Evolutionary conservation across 371 early-diverging fungal genomes (phyloP), one percentile per base, ranked within the genome.

Genomic region (Mucor piriformis): DNA sequence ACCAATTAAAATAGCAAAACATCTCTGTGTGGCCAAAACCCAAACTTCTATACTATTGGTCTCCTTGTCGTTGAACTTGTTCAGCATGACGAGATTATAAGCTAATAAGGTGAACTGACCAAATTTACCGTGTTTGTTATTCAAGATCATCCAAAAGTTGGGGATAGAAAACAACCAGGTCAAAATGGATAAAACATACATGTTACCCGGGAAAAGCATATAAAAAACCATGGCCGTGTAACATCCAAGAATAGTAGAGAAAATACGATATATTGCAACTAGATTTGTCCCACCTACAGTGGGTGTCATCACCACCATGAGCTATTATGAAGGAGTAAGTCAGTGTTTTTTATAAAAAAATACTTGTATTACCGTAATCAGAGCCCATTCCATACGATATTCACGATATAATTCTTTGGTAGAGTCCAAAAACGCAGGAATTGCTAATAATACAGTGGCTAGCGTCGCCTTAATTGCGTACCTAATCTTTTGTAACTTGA

Each of bases 271-370:
- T 6, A 91, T 56, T 24, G 88, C 89, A 6, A 88, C 83, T 0
- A 87, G 48, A 49, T 89, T 89, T 0, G 93, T 87, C 3, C 90
- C 92, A n/a, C 95, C 95, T 0, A 91, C 90, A 0, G 93, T 92
- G 8, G 93, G 93, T 2, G 88, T 89, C 92, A 94, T 90, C n/a
- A 93, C 88, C 2, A 91, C 90, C 61, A 89, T 80, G 24, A 85
- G 66, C 71, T 81, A 50, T 23, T 20, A 35, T 43, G 21, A n/a
- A 37, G 13, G 13, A 37, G 12, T 37, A 13, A 37, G 38, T 37
- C n/a, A 29, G 29, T 29, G 1, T 29, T 6, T 29, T 6, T 29
- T 21, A 20, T 21, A 6, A 7, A 40, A 6, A 16, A 2, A 40
- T 29, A 24, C 18, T 8, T 35, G 63, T 67, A 88, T 70, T 68